A percentile compares a stretch with the other conserved stretches of the same genome.
Evolutionary conservation across 306 rosid species (phyloP).

Genomic region (Dalbergia cultrata): DNA sequence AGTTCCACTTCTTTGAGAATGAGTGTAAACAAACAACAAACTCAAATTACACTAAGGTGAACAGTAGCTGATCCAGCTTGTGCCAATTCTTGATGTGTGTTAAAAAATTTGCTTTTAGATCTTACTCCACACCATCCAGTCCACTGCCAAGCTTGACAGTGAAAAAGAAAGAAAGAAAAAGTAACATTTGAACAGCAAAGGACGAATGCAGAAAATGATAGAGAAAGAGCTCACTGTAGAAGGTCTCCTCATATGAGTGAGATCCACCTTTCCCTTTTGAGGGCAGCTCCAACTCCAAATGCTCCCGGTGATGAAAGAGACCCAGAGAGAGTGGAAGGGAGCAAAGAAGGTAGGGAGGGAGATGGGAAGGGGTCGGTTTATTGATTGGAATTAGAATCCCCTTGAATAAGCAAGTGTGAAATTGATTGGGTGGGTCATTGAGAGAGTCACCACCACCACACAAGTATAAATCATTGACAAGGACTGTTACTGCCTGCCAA

Average conservation of each 20-base stretch:
- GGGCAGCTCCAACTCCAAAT: conserved; percentile 7
- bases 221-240: conserved; percentile 59
- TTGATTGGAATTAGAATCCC: conserved; percentile 38
- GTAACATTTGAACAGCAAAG: neutral
- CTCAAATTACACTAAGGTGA: conserved; percentile 24
- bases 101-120: conserved; percentile 34
- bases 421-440: conserved; percentile 64
- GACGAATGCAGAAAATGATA: conserved; percentile 24
- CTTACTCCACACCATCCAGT: conserved; percentile 28
- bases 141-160: neutral
- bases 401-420: conserved; percentile 43
- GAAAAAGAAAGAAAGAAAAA: neutral
- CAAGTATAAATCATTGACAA: conserved; percentile 69
- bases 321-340: conserved; percentile 8
- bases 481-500: conserved; percentile 71
- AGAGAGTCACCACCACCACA: conserved; percentile 53
- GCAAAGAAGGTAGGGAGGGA: conserved; percentile 22
- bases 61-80: conserved; percentile 26
- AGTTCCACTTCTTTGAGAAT: neutral
- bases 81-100: conserved; percentile 37
- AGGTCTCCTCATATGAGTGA: conserved; percentile 70
- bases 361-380: conserved; percentile 31
- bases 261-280: conserved; percentile 59
- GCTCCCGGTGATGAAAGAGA: conserved; percentile 36
- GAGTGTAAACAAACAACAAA: neutral